Percentiles rank a stretch among this genome's conserved stretches.
These are phyloP conservation scores for Pseudohyphozyma bogoriensis DNA, from an alignment of 768 basidiomycete genomes.

Conservation along the genomic window DNA sequence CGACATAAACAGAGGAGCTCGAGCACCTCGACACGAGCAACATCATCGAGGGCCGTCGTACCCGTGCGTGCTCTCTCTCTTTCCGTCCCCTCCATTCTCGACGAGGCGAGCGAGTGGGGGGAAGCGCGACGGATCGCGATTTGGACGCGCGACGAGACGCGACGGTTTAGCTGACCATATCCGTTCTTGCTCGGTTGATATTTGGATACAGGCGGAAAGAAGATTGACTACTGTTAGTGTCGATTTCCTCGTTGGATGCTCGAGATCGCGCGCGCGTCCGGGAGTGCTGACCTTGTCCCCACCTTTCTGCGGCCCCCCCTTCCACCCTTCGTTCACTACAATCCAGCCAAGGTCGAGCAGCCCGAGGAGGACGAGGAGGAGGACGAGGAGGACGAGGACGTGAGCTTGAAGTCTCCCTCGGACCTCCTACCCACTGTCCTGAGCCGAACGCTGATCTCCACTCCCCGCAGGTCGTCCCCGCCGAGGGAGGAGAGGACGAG, in stretches of 20 bases:
- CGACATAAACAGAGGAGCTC: constrained; percentile 6
- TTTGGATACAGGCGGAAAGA: neutral
- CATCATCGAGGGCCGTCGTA: constrained; percentile 7
- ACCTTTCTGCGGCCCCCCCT: no score
- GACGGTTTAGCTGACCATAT: neutral
- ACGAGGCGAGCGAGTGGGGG: no score
- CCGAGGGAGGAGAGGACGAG: no score
- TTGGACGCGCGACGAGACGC: neutral
- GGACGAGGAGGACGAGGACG: neutral
- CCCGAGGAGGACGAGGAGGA: constrained; percentile 1
- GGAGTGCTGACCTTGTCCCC: no score
- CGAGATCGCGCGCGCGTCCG: no score
- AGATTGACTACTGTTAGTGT: neutral
- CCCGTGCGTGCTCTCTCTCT: constrained; percentile 1
- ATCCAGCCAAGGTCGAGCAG: neutral
- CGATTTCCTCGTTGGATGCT: no score
- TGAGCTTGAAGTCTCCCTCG: no score
- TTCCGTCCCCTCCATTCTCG: no score
- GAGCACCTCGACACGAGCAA: constrained; percentile 2
- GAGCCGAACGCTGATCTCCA: no score
- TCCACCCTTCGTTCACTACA: neutral
- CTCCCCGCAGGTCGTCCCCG: no score
- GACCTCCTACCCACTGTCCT: no score
- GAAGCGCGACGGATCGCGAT: neutral
- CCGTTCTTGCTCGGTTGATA: neutral